Base-by-base conservation (phyloP, 1,284 basidiomycete genomes). In the Grifola frondosa region DNA sequence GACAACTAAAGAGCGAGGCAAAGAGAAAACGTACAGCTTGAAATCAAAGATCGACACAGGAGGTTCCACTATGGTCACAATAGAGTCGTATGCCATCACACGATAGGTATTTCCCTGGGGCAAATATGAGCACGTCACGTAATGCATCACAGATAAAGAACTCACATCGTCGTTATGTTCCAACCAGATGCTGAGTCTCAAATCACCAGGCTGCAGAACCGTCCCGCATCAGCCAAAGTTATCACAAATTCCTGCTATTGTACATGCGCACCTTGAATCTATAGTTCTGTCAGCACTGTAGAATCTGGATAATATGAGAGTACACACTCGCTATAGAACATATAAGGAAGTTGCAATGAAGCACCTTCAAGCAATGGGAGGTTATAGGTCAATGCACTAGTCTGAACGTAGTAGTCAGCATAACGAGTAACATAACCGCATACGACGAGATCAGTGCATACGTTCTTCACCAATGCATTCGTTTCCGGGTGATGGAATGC, bases 301-400 rank as follows among this genome's bases (percentile, higher is more conserved):
- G 33, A 28, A 39, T 21, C 37, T 37, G 39, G 5, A 22, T 25
- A 39, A 3, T 24, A 19, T 13, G 39, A 37, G 22, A 25, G 16
- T 13, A 75, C 89, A 68, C 58, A 94, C 91, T 95, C 90, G 75
- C 85, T 90, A 68, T 88, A 71, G 62, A 94, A 88, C 19, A 70
- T 54, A 63, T 84, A 94, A 3, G 90, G 89, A 37, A 92, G 65
- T 49, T 81, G 77, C 44, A 89, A 63, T 61, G 86, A 87, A 21
- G 78, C 67, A 24, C 80, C 80, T 44, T 84, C 74, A 15, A 81
- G 51, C 26, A 94, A 67, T 13, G 75, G 73, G 24, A 86, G 56
- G 23, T 75, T 75, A 59, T 83, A 88, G 48, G 78, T 73, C 52
- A 80, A 58, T 3, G 80, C 68, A 12, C 86, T 84, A 29, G 80